phyloP scores from a whole-genome alignment of 108 stramenopile species.

The Nitzschia sp. region DNA sequence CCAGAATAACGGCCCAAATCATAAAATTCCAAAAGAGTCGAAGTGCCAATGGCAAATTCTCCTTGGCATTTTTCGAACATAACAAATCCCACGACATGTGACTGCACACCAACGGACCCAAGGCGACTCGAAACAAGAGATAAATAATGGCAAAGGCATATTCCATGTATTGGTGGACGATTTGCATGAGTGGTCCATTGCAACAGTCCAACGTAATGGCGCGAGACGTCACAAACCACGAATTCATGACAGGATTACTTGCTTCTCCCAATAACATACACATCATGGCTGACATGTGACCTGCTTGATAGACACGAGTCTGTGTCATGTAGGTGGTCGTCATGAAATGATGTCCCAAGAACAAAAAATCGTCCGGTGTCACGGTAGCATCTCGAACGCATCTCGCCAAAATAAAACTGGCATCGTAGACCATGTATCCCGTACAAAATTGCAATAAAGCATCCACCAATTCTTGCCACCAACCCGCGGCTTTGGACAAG shows the following conservation, averaged over 20 bases:
- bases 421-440: conserved; percentile 79
- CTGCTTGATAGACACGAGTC: conserved; percentile 47
- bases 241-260: conserved; percentile 66
- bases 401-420: conserved; percentile 20
- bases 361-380: conserved; percentile 30
- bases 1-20: conserved; percentile 59
- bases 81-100: conserved; percentile 57
- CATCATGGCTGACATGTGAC: conserved; percentile 64
- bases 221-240: conserved; percentile 29
- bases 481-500: conserved; percentile 31
- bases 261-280: conserved; percentile 73
- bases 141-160: conserved; percentile 43
- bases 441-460: conserved; percentile 70
- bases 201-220: conserved; percentile 52
- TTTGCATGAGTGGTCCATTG: conserved; percentile 38
- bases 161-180: conserved; percentile 31
- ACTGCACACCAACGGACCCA: conserved; percentile 38
- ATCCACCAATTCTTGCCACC: conserved; percentile 58
- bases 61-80: conserved; percentile 36
- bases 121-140: conserved; percentile 43
- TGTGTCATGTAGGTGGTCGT: conserved; percentile 64
- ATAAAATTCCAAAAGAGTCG: conserved; percentile 55
- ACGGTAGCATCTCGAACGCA: conserved; percentile 10
- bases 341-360: conserved; percentile 62
- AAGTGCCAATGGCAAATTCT: conserved; percentile 44